Evolutionary conservation across 2,329 filamentous ascomycete genomes (phyloP).

Genomic region (Chrysosporium keratinophilum): DNA sequence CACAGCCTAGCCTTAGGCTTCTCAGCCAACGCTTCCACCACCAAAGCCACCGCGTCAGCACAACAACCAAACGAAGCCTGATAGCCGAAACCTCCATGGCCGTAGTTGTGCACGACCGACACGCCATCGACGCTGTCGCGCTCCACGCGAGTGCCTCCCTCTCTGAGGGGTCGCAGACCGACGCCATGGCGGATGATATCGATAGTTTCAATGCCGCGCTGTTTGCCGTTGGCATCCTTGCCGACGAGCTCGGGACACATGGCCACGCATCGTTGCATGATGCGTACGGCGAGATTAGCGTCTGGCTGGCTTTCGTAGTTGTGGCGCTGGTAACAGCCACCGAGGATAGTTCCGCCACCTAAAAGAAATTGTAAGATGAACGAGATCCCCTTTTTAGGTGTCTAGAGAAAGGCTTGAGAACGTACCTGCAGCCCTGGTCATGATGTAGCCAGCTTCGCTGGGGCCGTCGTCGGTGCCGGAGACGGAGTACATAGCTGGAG

Average conservation of each 20-base stretch:
- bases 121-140: conserved; percentile 55
- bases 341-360: conserved; percentile 73
- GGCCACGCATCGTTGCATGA: conserved; percentile 58
- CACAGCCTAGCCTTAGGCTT: conserved; percentile 27
- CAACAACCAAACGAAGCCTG: conserved; percentile 60
- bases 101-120: conserved; percentile 41
- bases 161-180: conserved; percentile 64
- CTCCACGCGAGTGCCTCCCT: conserved; percentile 65
- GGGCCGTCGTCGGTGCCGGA: conserved; percentile 64
- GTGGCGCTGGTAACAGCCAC: conserved; percentile 71
- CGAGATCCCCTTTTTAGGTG: background rate
- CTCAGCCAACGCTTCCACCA: conserved; percentile 42
- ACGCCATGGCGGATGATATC: conserved; percentile 72
- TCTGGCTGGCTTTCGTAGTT: conserved; percentile 74
- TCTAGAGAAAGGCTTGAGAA: no score
- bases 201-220: conserved; percentile 55
- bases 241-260: conserved; percentile 38
- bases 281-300: conserved; percentile 65
- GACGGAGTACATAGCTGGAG: conserved; percentile 56
- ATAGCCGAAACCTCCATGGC: conserved; percentile 50
- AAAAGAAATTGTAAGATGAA: conserved; percentile 12
- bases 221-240: conserved; percentile 33
- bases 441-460: conserved; percentile 67
- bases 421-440: conserved; percentile 56
- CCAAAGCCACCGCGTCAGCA: conserved; percentile 54